Evolutionary conservation across 129 eudicot genomes (phyloP), one percentile per base, ranked within the genome.

Genomic region (Kitagawia praeruptora): DNA sequence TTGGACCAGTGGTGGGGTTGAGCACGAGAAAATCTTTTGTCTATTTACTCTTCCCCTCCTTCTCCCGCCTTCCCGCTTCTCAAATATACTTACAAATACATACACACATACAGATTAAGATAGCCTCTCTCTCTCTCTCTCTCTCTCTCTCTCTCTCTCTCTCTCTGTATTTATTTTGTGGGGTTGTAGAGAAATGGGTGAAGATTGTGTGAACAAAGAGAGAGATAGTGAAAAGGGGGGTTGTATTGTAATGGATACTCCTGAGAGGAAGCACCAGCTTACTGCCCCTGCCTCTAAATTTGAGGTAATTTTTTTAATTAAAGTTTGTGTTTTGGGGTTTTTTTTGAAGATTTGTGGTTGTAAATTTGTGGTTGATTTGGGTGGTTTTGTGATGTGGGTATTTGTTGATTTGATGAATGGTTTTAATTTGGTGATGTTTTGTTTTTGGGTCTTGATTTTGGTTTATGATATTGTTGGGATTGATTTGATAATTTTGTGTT

Each of bases 201-300:
- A 61, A 61, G 69, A 61, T 34, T 21, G 69, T 61, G 45, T 39
- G 46, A 14, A 76, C 61, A 58, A 70, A 79, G 89, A 87, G 23
- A 75, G 77, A 72, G 89, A 84, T 47, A 81, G 71, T 31, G 79
- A 63, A 4, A 28, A 75, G 18, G 41, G 72, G 40, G 81, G 34
- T 10, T 34, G 42, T 75, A 21, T 86, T 86, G 89, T 63, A 0
- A 87, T 84, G 89, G 89, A 87, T 48, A 87, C 89, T 37, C 89
- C 89, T 0, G 89, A 87, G 39, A 75, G 89, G 66, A 81, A 81
- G 70, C 87, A 61, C 28, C 69, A 79, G 79, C 84, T 84, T 42
- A 77, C 85, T 25, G 66, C 73, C 54, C 82, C 87, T 0, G 77
- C 82, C 48, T 84, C 90, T 56, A 84, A 82, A 77, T 82, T 87